Conservation (phyloP, 768 basidiomycete genomes). For the Pholiota microspora region DNA sequence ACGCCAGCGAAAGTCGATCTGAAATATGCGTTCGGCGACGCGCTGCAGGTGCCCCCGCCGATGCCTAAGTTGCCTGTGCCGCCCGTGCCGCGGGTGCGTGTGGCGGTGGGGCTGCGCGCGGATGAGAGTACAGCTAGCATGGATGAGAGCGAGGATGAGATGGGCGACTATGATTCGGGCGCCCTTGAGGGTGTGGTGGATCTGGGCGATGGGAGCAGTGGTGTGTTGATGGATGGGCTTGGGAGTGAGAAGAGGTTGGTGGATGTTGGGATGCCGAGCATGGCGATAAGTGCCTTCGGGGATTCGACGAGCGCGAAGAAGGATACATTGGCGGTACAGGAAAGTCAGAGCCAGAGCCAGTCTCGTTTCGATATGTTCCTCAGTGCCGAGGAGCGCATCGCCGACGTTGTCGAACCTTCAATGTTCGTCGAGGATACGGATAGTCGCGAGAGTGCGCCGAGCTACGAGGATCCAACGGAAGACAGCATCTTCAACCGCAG, state of each 20-base stretch:
- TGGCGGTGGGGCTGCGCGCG: neutral
- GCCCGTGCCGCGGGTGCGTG: neutral
- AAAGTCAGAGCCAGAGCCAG: slow-evolving; percentile 9
- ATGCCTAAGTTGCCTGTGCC: slow-evolving; percentile 49
- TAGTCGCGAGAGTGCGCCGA: neutral
- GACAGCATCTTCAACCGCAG: slow-evolving; percentile 1
- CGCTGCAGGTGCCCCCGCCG: slow-evolving; percentile 35
- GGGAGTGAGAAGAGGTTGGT: slow-evolving; percentile 19
- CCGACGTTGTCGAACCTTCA: slow-evolving; percentile 29
- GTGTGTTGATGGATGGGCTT: slow-evolving; percentile 8
- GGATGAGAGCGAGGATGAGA: slow-evolving; percentile 8
- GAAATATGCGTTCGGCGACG: slow-evolving; percentile 40
- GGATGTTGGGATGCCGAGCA: slow-evolving; percentile 28
- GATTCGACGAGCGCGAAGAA: slow-evolving; percentile 14
- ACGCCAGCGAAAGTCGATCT: slow-evolving; percentile 72
- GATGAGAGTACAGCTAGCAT: slow-evolving; percentile 5
- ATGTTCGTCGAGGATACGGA: neutral
- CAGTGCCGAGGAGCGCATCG: slow-evolving; percentile 23
- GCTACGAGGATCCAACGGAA: neutral
- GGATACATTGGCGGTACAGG: slow-evolving; percentile 8
- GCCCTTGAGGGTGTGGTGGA: slow-evolving; percentile 8
- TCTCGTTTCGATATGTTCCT: slow-evolving; percentile 21
- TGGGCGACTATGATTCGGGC: slow-evolving; percentile 4
- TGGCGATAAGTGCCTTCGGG: slow-evolving; percentile 14
- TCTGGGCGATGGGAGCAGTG: slow-evolving; percentile 4